Conservation (phyloP, 805 yeast species). For the Ogataea methanolica region DNA sequence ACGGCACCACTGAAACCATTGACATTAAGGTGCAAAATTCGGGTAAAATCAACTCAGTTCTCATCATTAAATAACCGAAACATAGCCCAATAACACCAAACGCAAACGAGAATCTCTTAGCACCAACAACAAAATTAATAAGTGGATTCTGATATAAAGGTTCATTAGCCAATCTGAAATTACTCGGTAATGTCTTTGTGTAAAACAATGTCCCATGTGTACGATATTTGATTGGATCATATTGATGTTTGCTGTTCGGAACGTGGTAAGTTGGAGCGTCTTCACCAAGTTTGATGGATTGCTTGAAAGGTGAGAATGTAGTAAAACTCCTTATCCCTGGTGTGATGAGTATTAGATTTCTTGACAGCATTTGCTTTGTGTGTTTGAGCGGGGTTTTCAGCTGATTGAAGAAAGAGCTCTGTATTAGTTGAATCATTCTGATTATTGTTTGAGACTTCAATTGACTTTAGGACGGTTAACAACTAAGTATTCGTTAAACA, state of each 20-base stretch:
- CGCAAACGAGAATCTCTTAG: conserved; percentile 59
- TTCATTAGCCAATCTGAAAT: conserved; percentile 50
- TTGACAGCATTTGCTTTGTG: too few relatives aligned
- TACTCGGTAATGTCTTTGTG: conserved; percentile 37
- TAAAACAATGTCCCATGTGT: conserved; percentile 29
- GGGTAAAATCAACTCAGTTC: conserved; percentile 50
- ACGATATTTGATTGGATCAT: conserved; percentile 21
- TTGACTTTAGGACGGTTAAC: neutral
- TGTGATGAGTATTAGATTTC: neutral
- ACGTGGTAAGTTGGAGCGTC: conserved; percentile 25
- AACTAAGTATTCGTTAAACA: neutral
- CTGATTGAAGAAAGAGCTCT: too few relatives aligned
- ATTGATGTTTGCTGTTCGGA: conserved; percentile 17
- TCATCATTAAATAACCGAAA: conserved; percentile 54
- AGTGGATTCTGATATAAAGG: conserved; percentile 66
- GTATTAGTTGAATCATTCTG: too few relatives aligned
- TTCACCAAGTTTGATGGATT: conserved; percentile 26
- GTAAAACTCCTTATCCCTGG: neutral
- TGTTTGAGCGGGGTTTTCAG: too few relatives aligned
- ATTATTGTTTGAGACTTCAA: too few relatives aligned
- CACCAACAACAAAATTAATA: conserved; percentile 53
- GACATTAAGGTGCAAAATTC: conserved; percentile 39
- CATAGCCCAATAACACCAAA: conserved; percentile 57
- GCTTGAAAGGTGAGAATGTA: neutral
- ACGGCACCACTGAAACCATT: conserved; percentile 43